Evolutionary conservation across 202 grass and related monocot species (phyloP).

Genomic region (Setaria italica): DNA sequence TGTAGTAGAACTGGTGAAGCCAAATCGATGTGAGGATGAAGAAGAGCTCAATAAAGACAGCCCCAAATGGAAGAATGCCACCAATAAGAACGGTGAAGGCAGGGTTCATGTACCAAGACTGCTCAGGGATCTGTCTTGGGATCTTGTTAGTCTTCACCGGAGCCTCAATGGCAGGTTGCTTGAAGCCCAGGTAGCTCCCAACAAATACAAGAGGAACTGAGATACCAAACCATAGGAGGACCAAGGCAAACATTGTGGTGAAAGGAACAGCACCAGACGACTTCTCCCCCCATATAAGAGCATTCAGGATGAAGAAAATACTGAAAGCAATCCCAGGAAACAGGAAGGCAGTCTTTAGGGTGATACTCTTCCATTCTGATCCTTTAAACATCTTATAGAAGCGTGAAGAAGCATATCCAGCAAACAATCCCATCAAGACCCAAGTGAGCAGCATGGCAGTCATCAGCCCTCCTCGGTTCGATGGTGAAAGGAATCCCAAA

Average conservation of each 20-base stretch:
- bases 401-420: conserved; percentile 55
- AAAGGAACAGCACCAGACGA: conserved; percentile 60
- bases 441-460: conserved; percentile 58
- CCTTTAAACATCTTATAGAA: conserved; percentile 63
- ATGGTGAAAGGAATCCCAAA: conserved; percentile 64
- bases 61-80: conserved; percentile 54
- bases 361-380: conserved; percentile 60
- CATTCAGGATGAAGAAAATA: conserved; percentile 57
- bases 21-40: conserved; percentile 57
- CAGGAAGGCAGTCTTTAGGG: conserved; percentile 54
- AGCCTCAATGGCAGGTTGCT: conserved; percentile 52
- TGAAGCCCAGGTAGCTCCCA: conserved; percentile 58
- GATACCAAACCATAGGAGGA: conserved; percentile 61
- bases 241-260: conserved; percentile 59
- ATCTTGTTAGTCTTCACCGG: conserved; percentile 62
- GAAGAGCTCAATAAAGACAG: conserved; percentile 57
- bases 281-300: conserved; percentile 62
- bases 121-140: conserved; percentile 55
- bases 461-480: conserved; percentile 59
- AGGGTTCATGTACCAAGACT: conserved; percentile 63
- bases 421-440: conserved; percentile 60
- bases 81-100: conserved; percentile 55
- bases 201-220: conserved; percentile 65
- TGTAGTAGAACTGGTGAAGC: conserved; percentile 61
- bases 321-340: conserved; percentile 48